Conservation (phyloP, 176 grass and related monocot genomes). For the Elymus sibiricus region DNA sequence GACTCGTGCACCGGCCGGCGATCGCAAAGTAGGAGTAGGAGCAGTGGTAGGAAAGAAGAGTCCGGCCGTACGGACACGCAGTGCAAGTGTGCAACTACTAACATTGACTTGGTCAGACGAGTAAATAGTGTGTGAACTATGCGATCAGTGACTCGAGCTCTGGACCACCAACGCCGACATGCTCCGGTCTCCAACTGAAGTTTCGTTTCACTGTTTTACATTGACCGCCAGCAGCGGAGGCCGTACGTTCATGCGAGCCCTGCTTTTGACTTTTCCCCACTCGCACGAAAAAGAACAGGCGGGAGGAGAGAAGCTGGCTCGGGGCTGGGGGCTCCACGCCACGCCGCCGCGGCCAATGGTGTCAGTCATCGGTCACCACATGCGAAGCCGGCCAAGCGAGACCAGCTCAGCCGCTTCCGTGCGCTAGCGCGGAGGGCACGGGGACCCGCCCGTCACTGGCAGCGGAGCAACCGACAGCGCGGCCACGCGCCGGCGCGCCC, state of each 20-base stretch:
- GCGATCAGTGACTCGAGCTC: background rate
- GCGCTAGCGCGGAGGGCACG: too few relatives aligned
- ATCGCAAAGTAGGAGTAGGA: too few relatives aligned
- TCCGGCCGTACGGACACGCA: too few relatives aligned
- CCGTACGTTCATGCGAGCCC: background rate
- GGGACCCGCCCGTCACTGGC: background rate
- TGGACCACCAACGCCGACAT: background rate
- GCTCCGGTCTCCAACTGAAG: background rate
- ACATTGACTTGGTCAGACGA: too few relatives aligned
- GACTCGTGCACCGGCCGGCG: too few relatives aligned
- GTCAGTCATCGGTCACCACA: background rate
- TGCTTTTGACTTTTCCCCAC: background rate
- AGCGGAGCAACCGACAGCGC: constrained; percentile 44
- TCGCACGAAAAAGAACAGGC: too few relatives aligned
- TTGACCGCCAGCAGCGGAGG: background rate
- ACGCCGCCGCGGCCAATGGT: background rate
- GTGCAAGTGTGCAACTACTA: too few relatives aligned
- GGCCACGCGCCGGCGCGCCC: background rate
- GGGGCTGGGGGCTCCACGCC: background rate
- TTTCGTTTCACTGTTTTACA: background rate
- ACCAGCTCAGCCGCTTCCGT: background rate
- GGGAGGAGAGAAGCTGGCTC: too few relatives aligned
- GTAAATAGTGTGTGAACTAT: too few relatives aligned
- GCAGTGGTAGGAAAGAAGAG: too few relatives aligned
- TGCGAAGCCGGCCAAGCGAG: background rate